Conservation (phyloP, 208 protist genomes). For the Leishmania lainsoni region DNA sequence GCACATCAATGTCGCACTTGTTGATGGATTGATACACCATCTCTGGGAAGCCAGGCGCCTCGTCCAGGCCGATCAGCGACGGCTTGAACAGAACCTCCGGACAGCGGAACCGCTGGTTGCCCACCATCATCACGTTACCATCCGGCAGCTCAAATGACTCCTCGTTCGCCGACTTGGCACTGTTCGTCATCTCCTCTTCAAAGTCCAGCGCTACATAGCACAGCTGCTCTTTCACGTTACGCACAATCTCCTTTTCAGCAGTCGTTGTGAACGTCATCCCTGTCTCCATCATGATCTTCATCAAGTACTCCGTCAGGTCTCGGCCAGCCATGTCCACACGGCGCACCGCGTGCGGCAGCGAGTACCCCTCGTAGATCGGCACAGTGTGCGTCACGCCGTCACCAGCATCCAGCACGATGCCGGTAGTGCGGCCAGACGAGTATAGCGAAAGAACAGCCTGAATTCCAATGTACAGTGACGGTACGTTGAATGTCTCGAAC, state of each 20-base stretch:
- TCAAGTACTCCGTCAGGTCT: constrained; percentile 96
- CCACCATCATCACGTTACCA: constrained; percentile 89
- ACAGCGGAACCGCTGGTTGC: constrained; percentile 90
- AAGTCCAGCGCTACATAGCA: constrained; percentile 96
- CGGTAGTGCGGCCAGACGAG: constrained; percentile 90
- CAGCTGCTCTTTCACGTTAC: constrained; percentile 96
- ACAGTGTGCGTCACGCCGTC: constrained; percentile 94
- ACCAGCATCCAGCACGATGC: constrained; percentile 94
- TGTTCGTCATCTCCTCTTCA: constrained; percentile 95
- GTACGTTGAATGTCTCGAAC: constrained; percentile 93
- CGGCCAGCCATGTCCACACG: constrained; percentile 93
- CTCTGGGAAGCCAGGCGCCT: constrained; percentile 96
- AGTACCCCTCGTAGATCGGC: constrained; percentile 94
- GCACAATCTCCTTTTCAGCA: constrained; percentile 96
- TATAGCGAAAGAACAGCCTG: constrained; percentile 97
- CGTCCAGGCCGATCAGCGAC: constrained; percentile 93
- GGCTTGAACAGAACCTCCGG: constrained; percentile 98
- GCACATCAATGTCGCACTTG: constrained; percentile 96
- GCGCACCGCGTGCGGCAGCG: constrained; percentile 84
- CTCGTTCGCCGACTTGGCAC: constrained; percentile 80
- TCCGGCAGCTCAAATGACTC: constrained; percentile 95
- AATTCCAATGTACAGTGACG: constrained; percentile 93
- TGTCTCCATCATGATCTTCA: constrained; percentile 95
- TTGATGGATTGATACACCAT: constrained; percentile 97
- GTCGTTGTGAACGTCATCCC: constrained; percentile 96